Evolutionary conservation across 306 rosid species (phyloP), one percentile per base, ranked within the genome.

Genomic region (Phaseolus lunatus): DNA sequence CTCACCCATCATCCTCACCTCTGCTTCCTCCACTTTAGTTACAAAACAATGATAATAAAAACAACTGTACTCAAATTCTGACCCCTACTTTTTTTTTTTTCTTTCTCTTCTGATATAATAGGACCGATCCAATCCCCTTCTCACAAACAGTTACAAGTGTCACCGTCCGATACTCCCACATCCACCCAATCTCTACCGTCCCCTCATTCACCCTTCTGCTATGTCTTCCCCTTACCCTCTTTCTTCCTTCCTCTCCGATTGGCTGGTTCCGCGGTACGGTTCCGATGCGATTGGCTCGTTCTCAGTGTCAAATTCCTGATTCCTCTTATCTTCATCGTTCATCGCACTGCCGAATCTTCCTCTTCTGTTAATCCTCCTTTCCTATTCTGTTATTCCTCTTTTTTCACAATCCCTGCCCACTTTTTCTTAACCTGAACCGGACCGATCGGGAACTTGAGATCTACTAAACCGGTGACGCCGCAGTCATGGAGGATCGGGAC

Each of bases 251-350:
- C 2, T 58, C 67, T 6, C 63, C 87, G 84, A 62, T 80, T 86
- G 76, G 84, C 70, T 77, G 44, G 31, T 13, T 16, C 68, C 56
- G 27, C 49, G 77, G 73, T 78, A 77, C 73, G 29, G 45, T 72
- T 23, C 75, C 82, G 86, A 85, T 80, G 86, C 81, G 73, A 66
- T 70, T 78, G 83, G 79, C 67, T 73, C 31, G 65, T 81, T 29
- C 50, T 76, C 72, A 15, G 64, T 67, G 73, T 69, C 0, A 1
- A 19, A 67, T 1, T 6, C 35, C n/a, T 39, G 70, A 2, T 2
- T 5, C 13, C 16, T 11, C 73, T 44, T 54, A 19, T 20, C 57
- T 72, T 39, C 62, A n/a, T 64, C 62, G 44, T 79, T 78, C 72
- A 2, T 65, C 54, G 73, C 43, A 22, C 57, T 18, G 37, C 5